Conservation (phyloP, 768 basidiomycete species). For the Russula foetens region DNA sequence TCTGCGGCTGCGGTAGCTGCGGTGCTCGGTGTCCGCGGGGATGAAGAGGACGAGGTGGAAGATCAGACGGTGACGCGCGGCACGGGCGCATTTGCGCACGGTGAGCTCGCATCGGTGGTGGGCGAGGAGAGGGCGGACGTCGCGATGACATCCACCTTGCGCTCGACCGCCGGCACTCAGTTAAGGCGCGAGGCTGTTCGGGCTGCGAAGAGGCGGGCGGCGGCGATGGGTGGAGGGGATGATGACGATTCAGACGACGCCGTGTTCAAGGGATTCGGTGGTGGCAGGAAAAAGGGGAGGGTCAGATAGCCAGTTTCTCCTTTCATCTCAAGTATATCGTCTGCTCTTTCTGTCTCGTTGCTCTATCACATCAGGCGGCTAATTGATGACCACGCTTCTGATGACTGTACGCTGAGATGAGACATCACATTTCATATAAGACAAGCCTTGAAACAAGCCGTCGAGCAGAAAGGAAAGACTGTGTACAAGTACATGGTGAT, state of each 20-base stretch:
- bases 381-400: no score
- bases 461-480: no score
- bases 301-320: not conserved
- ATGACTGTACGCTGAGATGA: no score
- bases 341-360: no score
- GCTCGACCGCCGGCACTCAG: conserved; percentile 24
- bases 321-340: not conserved
- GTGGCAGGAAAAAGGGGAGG: conserved; percentile 26
- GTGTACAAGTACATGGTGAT: no score
- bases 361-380: no score
- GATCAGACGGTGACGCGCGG: not conserved
- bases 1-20: not conserved
- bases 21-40: not conserved
- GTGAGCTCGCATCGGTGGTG: no score
- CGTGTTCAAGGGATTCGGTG: conserved; percentile 54
- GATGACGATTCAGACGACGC: conserved; percentile 65
- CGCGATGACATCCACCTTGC: conserved; percentile 21
- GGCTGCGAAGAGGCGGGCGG: conserved; percentile 9
- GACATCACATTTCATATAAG: no score
- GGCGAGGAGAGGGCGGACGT: conserved; percentile 5
- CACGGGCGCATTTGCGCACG: not conserved
- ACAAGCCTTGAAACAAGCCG: no score
- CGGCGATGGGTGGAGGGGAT: conserved; percentile 32
- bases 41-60: not conserved
- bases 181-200: conserved; percentile 11